A percentile compares a stretch with the other conserved stretches of the same genome.
phyloP scores from a whole-genome alignment of 2,329 filamentous ascomycete genomes.

The Albifimbria verrucaria region DNA sequence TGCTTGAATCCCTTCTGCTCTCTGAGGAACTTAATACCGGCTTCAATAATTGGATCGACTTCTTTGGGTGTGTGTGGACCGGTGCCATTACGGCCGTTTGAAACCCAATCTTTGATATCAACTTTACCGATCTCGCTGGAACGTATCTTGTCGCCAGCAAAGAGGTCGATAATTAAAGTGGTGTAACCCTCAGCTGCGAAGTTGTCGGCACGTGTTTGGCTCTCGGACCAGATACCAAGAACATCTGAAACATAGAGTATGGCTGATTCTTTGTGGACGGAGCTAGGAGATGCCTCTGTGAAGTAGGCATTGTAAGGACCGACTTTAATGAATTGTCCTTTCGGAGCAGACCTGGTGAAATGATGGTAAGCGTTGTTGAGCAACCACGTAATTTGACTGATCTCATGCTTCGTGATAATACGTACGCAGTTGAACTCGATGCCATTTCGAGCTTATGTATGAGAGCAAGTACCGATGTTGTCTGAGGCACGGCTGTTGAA shows the following conservation, averaged over 20 bases:
- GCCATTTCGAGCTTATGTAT: too few relatives aligned
- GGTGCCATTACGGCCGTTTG: background rate
- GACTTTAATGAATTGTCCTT: background rate
- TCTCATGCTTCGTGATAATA: too few relatives aligned
- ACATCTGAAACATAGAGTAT: slow-evolving; percentile 44
- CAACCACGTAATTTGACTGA: too few relatives aligned
- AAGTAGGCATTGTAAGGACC: slow-evolving; percentile 37
- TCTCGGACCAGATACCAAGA: slow-evolving; percentile 40
- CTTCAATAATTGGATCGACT: background rate
- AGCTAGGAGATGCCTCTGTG: slow-evolving; percentile 29
- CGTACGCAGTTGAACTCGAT: too few relatives aligned
- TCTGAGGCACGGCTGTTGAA: too few relatives aligned
- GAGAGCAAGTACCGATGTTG: too few relatives aligned
- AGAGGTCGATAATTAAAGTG: slow-evolving; percentile 19
- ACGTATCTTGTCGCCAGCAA: slow-evolving; percentile 30
- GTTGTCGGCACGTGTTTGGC: slow-evolving; percentile 25
- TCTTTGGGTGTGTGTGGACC: background rate
- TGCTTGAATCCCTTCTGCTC: background rate
- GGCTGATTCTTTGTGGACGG: slow-evolving; percentile 7
- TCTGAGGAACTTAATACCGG: background rate
- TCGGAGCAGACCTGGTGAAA: background rate
- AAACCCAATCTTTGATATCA: slow-evolving; percentile 13
- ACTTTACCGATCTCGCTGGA: slow-evolving; percentile 34
- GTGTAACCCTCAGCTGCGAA: slow-evolving; percentile 22
- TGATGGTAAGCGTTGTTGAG: too few relatives aligned